Percentiles rank a stretch among this genome's conserved stretches.
Evolutionary conservation across 106 monocot species (phyloP).

Genomic region (Cymbidium sinense): DNA sequence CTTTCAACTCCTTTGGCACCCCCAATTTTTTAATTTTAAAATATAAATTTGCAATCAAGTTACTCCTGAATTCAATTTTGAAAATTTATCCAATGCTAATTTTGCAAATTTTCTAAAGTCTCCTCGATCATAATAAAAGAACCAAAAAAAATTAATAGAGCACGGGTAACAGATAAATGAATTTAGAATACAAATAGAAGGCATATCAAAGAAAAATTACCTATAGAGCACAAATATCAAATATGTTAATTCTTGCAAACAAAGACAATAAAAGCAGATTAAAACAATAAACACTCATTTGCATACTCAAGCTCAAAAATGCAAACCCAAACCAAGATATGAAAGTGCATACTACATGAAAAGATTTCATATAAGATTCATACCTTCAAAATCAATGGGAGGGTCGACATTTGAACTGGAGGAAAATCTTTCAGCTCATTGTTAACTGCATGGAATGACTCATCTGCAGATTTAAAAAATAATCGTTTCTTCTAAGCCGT

Average conservation of each 20-base stretch:
- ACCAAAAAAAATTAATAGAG: too few species aligned
- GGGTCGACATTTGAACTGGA: slow-evolving; percentile 67
- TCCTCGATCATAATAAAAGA: too few species aligned
- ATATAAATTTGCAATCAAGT: too few species aligned
- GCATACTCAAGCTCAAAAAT: not conserved
- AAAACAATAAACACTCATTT: not conserved
- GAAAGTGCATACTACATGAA: not conserved
- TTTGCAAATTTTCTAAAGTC: too few species aligned
- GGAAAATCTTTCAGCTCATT: slow-evolving; percentile 77
- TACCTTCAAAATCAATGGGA: slow-evolving; percentile 91
- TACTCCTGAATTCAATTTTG: too few species aligned
- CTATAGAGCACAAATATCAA: not conserved
- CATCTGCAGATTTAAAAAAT: slow-evolving; percentile 41
- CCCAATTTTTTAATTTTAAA: too few species aligned
- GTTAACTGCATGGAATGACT: slow-evolving; percentile 52
- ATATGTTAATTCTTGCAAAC: not conserved
- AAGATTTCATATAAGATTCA: not conserved
- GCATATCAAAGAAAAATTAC: too few species aligned
- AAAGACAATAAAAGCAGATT: not conserved
- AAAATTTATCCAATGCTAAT: too few species aligned
- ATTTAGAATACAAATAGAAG: too few species aligned
- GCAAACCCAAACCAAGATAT: not conserved
- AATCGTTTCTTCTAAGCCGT: not conserved
- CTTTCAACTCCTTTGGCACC: too few species aligned
- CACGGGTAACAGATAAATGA: too few species aligned